phyloP scores from a whole-genome alignment of 1,139 yeast species.

The Suhomyces ambrosiae region DNA sequence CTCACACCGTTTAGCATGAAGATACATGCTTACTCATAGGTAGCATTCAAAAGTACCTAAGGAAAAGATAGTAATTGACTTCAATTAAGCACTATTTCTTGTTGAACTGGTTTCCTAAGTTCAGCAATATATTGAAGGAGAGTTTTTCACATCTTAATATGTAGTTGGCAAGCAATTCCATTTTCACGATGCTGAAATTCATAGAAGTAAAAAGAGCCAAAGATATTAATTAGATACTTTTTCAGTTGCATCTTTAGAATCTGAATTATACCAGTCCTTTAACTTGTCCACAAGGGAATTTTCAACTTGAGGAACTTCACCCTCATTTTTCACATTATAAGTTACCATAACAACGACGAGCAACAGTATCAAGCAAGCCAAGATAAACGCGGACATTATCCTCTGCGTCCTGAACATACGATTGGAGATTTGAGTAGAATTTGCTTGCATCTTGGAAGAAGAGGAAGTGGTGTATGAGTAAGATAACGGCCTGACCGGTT shows the following conservation, averaged over 20 bases:
- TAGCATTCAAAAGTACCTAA: too few relatives aligned
- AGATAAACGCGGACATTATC: constrained; percentile 24
- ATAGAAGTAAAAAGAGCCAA: too few relatives aligned
- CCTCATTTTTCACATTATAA: constrained; percentile 4
- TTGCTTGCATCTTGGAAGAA: constrained; percentile 25
- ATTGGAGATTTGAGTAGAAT: constrained; percentile 33
- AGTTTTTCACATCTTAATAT: too few relatives aligned
- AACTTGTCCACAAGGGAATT: neutral
- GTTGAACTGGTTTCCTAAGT: too few relatives aligned
- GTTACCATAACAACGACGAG: constrained; percentile 14
- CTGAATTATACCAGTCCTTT: neutral
- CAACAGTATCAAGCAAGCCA: constrained; percentile 25
- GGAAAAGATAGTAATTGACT: too few relatives aligned
- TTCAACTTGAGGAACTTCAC: neutral
- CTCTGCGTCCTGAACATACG: constrained; percentile 36
- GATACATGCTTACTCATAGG: too few relatives aligned
- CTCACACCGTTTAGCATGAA: too few relatives aligned
- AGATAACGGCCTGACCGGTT: too few relatives aligned
- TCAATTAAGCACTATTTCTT: neutral
- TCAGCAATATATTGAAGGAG: too few relatives aligned
- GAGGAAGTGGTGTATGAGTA: neutral
- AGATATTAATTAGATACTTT: too few relatives aligned
- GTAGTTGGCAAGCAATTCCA: too few relatives aligned
- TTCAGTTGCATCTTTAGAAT: neutral
- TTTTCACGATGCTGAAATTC: too few relatives aligned